Percentiles rank a stretch among this genome's conserved stretches.
phyloP scores from a whole-genome alignment of 257 asterid species.

The Ajuga chamaepitys region DNA sequence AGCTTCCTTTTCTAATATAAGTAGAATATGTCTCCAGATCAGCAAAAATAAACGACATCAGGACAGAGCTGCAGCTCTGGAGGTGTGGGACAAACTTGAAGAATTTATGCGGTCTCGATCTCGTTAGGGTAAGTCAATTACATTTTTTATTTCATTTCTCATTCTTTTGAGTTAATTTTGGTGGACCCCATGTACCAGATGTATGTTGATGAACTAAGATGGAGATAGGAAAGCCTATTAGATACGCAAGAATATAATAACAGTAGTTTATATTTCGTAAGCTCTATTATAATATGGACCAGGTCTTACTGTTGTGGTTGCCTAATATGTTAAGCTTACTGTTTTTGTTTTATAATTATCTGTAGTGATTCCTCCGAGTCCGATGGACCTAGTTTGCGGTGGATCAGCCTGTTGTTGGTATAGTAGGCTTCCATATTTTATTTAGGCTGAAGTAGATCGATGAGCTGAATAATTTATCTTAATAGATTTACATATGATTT shows the following conservation, averaged over 20 bases:
- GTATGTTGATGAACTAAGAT: conserved; percentile 2
- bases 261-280: not conserved
- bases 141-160: not conserved
- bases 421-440: too few species aligned
- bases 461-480: not conserved
- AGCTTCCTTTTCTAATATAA: conserved; percentile 11
- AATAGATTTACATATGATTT: not conserved
- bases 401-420: not conserved
- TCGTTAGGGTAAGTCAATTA: conserved; percentile 43
- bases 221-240: not conserved
- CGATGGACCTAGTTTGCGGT: not conserved
- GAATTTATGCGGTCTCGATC: conserved; percentile 97
- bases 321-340: not conserved
- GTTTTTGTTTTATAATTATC: not conserved
- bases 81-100: conserved; percentile 99
- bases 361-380: not conserved
- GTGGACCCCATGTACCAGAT: not conserved
- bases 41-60: conserved; percentile 97
- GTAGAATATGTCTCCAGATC: conserved; percentile 44
- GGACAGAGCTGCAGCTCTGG: conserved; percentile 98
- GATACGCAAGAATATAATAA: not conserved
- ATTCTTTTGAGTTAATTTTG: not conserved
- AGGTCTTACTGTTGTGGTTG: not conserved
- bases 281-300: not conserved
- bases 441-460: not conserved